These are phyloP conservation scores for Chalciporus piperatus DNA, from an alignment of 768 basidiomycete genomes.

Conservation along the genomic window DNA sequence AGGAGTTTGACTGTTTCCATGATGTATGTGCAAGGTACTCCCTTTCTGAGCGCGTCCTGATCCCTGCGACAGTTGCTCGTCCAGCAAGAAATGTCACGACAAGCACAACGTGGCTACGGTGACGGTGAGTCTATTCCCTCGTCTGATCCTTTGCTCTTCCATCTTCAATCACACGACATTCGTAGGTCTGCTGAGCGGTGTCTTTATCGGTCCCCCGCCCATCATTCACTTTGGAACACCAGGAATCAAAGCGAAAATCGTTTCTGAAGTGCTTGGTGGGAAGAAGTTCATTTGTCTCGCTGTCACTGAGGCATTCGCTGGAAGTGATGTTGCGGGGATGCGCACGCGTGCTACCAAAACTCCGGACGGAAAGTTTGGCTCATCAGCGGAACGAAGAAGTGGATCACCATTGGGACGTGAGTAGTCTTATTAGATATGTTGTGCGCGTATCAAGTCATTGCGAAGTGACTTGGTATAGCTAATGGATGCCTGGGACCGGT, in stretches of 20 bases:
- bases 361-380: constrained; percentile 84
- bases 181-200: constrained; percentile 59
- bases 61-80: constrained; percentile 54
- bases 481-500: constrained; percentile 59
- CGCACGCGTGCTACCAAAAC: constrained; percentile 76
- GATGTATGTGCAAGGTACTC: constrained; percentile 40
- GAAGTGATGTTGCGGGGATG: constrained; percentile 79
- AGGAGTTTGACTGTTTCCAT: constrained; percentile 83
- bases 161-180: neutral
- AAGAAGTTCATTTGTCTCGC: constrained; percentile 87
- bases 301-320: constrained; percentile 87
- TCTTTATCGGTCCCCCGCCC: constrained; percentile 82
- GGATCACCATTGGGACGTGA: constrained; percentile 77
- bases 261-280: constrained; percentile 67
- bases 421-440: constrained; percentile 8
- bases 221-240: constrained; percentile 78
- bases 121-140: constrained; percentile 50
- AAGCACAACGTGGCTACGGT: constrained; percentile 72
- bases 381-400: constrained; percentile 83
- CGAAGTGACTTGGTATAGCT: neutral
- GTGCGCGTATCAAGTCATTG: neutral
- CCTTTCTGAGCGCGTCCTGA: neutral
- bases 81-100: constrained; percentile 73
- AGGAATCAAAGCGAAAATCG: constrained; percentile 52
- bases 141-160: neutral